phyloP scores from a whole-genome alignment of 2,329 filamentous ascomycete genomes.

The Ophiostoma ulmi region DNA sequence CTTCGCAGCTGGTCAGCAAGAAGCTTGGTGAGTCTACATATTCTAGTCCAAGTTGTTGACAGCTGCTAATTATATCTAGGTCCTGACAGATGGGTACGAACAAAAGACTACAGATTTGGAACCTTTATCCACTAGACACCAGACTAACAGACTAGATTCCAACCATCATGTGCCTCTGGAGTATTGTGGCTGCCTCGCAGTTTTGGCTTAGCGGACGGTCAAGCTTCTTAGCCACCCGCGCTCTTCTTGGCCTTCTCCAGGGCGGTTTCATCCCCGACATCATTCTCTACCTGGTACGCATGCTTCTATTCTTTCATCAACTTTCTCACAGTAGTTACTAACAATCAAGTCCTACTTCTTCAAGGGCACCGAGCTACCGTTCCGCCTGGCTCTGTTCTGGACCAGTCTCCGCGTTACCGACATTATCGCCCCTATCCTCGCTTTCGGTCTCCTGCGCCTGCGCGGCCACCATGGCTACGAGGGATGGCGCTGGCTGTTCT shows the following conservation, averaged over 20 bases:
- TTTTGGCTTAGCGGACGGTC: slow-evolving; percentile 13
- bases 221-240: slow-evolving; percentile 29
- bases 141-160: slow-evolving; percentile 35
- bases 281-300: neutral
- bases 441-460: slow-evolving; percentile 35
- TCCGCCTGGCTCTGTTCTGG: slow-evolving; percentile 36
- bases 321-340: slow-evolving; percentile 24
- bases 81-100: neutral
- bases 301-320: slow-evolving; percentile 31
- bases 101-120: neutral
- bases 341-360: slow-evolving; percentile 34
- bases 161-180: slow-evolving; percentile 35
- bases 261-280: neutral
- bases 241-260: neutral
- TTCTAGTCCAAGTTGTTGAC: neutral
- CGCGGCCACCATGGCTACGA: slow-evolving; percentile 36
- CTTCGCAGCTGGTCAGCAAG: slow-evolving; percentile 58
- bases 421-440: slow-evolving; percentile 35
- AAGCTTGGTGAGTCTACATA: slow-evolving; percentile 33
- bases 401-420: slow-evolving; percentile 32
- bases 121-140: neutral
- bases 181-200: slow-evolving; percentile 33
- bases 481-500: slow-evolving; percentile 45
- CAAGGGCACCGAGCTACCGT: slow-evolving; percentile 33
- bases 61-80: neutral